Evolutionary conservation across 2,329 filamentous ascomycete species (phyloP), one percentile per base, ranked within the genome.

Genomic region (Colletotrichum lindemuthianum): DNA sequence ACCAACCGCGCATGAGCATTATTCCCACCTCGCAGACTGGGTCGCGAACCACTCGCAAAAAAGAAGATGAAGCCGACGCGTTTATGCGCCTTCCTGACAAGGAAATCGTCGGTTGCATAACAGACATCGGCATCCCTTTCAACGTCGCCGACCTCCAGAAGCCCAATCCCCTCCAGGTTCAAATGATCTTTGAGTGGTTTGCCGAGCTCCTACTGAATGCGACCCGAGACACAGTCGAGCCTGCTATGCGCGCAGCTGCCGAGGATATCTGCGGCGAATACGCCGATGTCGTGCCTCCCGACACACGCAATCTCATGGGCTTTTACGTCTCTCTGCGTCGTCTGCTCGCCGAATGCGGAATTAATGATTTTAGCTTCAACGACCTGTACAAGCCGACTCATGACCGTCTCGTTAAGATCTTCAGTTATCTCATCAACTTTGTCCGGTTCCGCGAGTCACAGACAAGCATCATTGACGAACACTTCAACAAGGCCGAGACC

Each of bases 351-450:
- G 93, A 95, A 82, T 98, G 96, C 75, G 93, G 93, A 50, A 92
- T 99, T 70, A 90, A 90, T 67, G 96, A 99, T 77, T 97, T 99
- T 72, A 93, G 91, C 40, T 97, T 98, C 78, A 89, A 90, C 65
- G 96, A 99, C 76, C 82, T 99, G 6, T 95, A 96, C 75, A 91
- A 91, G 75, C 96, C 96, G 13, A 97, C 93, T 1, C 92, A 96
- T 74, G 91, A 92, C 63, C 91, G 96, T 48, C 86, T 98, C 12
- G 91, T 95, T 73, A 97, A 96, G 81, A 96, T 98, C 73, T 96
- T 99, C 76, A 97, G 92, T 69, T 97, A 97, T 78, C 87, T 98
- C 68, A 99, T 99, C 82, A 99, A 99, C 79, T 99, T 99, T 78
- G 94, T 98, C 70, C 90, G 96, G 57, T 99, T 98, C 80, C 91